A percentile compares a stretch with the other conserved stretches of the same genome.
phyloP scores from a whole-genome alignment of 108 stramenopile species.

The Halocafeteria seosinensis region DNA sequence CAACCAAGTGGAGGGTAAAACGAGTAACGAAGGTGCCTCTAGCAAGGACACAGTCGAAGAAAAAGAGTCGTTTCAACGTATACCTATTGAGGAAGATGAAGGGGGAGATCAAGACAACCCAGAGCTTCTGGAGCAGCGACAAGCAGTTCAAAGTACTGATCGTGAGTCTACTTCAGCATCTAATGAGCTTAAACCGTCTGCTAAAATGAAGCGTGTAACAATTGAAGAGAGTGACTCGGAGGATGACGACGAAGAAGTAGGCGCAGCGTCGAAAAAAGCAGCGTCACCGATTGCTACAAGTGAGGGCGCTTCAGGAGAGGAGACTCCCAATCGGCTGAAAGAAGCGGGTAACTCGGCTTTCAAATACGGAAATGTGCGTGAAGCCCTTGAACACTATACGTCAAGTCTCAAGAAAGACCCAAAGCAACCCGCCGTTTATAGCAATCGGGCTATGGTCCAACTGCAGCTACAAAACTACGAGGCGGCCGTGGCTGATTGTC shows the following conservation, averaged over 20 bases:
- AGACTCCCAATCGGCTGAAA: neutral
- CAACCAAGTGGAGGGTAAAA: conserved; percentile 9
- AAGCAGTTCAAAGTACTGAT: neutral
- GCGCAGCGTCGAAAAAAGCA: neutral
- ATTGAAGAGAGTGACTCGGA: neutral
- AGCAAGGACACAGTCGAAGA: neutral
- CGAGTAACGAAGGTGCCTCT: neutral
- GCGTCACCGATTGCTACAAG: neutral
- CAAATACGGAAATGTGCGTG: neutral
- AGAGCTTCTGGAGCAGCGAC: neutral
- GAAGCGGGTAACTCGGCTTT: conserved; percentile 8
- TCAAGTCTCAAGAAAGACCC: neutral
- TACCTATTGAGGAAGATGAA: conserved; percentile 6
- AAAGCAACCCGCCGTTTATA: neutral
- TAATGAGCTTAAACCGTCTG: neutral
- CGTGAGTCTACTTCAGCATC: neutral
- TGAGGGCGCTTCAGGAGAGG: neutral
- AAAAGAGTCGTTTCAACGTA: conserved; percentile 1
- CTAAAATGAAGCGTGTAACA: neutral
- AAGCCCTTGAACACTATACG: neutral
- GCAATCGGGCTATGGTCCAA: neutral
- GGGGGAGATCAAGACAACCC: neutral
- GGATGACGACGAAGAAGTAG: neutral
- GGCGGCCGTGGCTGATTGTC: neutral
- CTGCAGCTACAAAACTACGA: neutral